phyloP scores from a whole-genome alignment of 306 rosid genomes.

The Luffa acutangula region DNA sequence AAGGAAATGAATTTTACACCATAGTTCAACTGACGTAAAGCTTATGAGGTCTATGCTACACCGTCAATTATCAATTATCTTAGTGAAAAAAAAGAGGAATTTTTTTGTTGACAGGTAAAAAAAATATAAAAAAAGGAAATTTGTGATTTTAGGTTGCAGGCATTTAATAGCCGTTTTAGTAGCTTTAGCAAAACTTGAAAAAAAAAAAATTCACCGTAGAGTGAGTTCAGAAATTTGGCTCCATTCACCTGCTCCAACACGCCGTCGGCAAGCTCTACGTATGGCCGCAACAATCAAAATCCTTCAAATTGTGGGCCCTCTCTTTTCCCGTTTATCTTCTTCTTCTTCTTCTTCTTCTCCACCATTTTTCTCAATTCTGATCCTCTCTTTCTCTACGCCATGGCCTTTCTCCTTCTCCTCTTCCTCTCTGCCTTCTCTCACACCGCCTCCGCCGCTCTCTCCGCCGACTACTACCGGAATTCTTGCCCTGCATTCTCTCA shows the following conservation, averaged over 20 bases:
- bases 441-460: background rate
- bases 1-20: no score
- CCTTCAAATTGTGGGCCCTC: background rate
- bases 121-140: no score
- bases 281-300: background rate
- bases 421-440: background rate
- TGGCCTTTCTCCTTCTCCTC: background rate
- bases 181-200: background rate
- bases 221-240: background rate
- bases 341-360: background rate
- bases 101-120: no score
- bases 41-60: no score
- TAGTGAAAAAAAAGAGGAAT: no score
- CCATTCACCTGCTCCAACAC: background rate
- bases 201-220: background rate
- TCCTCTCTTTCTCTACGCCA: background rate
- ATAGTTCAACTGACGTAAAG: no score
- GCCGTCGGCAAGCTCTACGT: background rate
- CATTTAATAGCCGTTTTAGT: background rate
- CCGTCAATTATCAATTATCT: no score
- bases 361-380: background rate
- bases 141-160: no score
- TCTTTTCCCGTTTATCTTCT: background rate
- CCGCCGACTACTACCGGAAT: background rate
- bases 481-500: background rate